A percentile compares a stretch with the other conserved stretches of the same genome.
phyloP scores from a whole-genome alignment of 805 yeast species.

The Metschnikowia henanensis region DNA sequence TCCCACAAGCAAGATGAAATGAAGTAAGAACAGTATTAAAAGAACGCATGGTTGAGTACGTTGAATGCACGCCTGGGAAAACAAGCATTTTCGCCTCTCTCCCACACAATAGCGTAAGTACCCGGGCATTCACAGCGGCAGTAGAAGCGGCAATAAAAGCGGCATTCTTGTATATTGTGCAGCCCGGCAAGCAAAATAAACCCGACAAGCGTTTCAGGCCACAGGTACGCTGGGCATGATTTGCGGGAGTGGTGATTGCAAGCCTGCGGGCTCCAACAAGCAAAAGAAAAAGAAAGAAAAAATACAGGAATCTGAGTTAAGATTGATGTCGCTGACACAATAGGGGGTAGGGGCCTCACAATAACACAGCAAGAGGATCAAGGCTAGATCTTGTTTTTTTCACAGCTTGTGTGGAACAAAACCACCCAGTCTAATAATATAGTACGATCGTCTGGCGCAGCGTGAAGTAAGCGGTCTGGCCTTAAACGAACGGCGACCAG shows the following conservation, averaged over 20 bases:
- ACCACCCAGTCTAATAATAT: too few relatives aligned
- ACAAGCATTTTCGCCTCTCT: not conserved
- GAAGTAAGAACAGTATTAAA: too few relatives aligned
- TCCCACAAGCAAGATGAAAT: too few relatives aligned
- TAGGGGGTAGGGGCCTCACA: not conserved
- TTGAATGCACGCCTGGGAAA: not conserved
- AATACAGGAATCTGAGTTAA: not conserved
- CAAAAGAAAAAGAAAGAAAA: not conserved
- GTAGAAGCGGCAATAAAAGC: slow-evolving; percentile 2
- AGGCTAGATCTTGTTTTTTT: not conserved
- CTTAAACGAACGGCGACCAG: slow-evolving; percentile 4
- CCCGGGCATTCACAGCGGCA: slow-evolving; percentile 1
- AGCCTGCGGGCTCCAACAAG: not conserved
- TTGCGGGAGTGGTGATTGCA: not conserved
- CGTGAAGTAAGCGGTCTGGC: slow-evolving; percentile 6
- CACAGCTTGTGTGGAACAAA: too few relatives aligned
- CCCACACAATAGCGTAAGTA: not conserved
- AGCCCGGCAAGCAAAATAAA: not conserved
- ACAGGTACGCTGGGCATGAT: slow-evolving; percentile 6
- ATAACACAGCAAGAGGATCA: not conserved
- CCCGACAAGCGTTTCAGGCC: slow-evolving; percentile 3
- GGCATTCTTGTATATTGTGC: not conserved
- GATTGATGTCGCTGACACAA: not conserved
- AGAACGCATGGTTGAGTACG: too few relatives aligned
- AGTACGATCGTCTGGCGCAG: too few relatives aligned